Base-by-base conservation (phyloP, 176 grass and related monocot species). In the Aegilops tauschii region DNA sequence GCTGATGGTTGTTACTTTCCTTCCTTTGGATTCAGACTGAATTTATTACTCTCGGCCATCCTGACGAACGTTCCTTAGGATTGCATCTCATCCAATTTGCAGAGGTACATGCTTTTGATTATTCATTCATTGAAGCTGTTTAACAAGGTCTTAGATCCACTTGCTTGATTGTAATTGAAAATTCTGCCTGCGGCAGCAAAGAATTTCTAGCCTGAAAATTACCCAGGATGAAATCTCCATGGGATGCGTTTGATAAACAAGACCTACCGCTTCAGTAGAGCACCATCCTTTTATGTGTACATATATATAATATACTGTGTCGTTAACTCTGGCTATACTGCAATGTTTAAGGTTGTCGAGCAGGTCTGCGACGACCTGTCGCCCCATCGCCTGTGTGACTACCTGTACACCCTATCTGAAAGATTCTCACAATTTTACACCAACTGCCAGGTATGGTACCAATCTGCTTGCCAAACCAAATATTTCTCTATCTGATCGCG, bases 61-160 rank as follows among this genome's bases (percentile, higher is more conserved):
- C 87, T 73, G 92, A 96, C 83, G 97, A 99, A 73, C 92, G 87
- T 6, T 92, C 88, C 47, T 93, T 99, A 73, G 97, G 90, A 42
- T 35, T 96, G 50, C 90, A 94, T 91, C 88, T 99, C n/a, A 94
- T 99, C 72, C 94, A 88, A 64, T 99, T 98, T 87, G 94, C 94
- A 37, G 96, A 98, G 92, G 96, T 93, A 21, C 56, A 90, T 42
- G 4, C 32, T 77, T 73, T 3, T 21, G 7, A 69, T 64, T 64
- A 71, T 80, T 39, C 61, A 59, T 65, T 69, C 61, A 61, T 65
- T 69, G 69, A 73, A 36, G 67, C 59, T 47, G 25, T 69, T 44
- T 70, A 75, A 7, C 16, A 54, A 18, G 50, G 50, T 54, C 50
- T 54, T 54, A 54, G 50, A 49, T 18, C 50, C 50, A 54, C 50